Conservation (phyloP, 352 stramenopile species). For the Globisporangium paroecandrum region DNA sequence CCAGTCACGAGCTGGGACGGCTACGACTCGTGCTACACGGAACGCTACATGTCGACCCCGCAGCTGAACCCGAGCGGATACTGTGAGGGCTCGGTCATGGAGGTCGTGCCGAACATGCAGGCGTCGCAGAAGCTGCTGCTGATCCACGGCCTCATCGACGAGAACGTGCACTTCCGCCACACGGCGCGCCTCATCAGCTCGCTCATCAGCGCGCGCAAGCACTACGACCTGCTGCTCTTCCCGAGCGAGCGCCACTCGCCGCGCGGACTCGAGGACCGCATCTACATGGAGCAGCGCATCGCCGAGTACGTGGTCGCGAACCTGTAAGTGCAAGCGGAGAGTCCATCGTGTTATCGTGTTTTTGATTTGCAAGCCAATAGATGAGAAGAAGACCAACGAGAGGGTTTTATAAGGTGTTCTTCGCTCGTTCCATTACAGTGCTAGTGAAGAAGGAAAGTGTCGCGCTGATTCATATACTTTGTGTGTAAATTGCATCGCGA, state of each 20-base stretch:
- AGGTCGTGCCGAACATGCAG: constrained; percentile 90
- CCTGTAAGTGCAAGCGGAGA: constrained; percentile 30
- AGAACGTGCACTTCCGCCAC: constrained; percentile 99
- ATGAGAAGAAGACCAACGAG: background rate
- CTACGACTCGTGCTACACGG: constrained; percentile 99
- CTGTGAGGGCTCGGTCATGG: constrained; percentile 88
- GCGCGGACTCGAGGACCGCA: constrained; percentile 87
- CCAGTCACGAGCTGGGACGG: constrained; percentile 97
- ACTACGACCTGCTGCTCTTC: constrained; percentile 97
- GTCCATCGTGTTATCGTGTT: too few species aligned
- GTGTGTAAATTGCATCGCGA: background rate
- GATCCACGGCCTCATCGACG: constrained; percentile 96
- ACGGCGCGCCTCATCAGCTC: constrained; percentile 95
- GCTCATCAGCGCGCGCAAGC: constrained; percentile 92
- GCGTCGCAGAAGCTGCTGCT: constrained; percentile 89
- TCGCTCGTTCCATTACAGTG: background rate
- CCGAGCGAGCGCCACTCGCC: constrained; percentile 95
- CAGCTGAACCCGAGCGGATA: constrained; percentile 92
- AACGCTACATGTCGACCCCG: constrained; percentile 96
- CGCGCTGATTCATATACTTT: background rate
- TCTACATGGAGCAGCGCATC: constrained; percentile 96
- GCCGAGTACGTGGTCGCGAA: constrained; percentile 78
- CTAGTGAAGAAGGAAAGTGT: background rate
- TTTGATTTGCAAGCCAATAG: constrained; percentile 5
- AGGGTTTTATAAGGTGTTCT: background rate